phyloP scores from a whole-genome alignment of 2,329 filamentous ascomycete genomes.

The Aspergillus sp. region DNA sequence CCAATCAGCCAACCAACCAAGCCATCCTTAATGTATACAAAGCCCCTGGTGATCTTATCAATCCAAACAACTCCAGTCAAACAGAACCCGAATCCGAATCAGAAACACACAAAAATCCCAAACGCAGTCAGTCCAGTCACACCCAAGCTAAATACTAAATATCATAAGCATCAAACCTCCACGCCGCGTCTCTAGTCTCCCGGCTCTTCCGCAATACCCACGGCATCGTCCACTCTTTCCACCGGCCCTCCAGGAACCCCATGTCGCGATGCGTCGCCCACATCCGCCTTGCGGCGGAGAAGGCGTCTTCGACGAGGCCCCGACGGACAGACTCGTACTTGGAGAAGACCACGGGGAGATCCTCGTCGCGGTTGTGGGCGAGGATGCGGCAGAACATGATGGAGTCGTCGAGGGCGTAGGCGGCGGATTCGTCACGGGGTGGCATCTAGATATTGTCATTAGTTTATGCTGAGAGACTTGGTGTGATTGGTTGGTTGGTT shows the following conservation, averaged over 20 bases:
- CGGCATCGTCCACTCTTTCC: conserved; percentile 14
- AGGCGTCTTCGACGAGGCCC: conserved; percentile 36
- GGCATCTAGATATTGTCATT: conserved; percentile 35
- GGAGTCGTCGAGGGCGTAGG: conserved; percentile 42
- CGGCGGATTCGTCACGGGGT: conserved; percentile 43
- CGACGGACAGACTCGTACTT: conserved; percentile 35
- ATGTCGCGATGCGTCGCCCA: conserved; percentile 16
- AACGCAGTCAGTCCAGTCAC: background rate
- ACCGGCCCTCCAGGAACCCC: conserved; percentile 12
- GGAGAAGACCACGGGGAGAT: conserved; percentile 26
- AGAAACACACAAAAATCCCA: background rate
- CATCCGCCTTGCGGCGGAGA: conserved; percentile 21
- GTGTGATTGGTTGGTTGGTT: background rate
- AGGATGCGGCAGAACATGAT: conserved; percentile 39
- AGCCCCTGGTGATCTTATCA: too few relatives aligned
- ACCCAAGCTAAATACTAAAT: background rate
- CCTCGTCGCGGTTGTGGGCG: conserved; percentile 23
- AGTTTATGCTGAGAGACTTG: background rate
- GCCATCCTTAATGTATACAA: too few relatives aligned
- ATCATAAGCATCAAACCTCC: conserved; percentile 12
- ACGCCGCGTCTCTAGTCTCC: conserved; percentile 1
- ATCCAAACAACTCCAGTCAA: too few relatives aligned
- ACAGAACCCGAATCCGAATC: background rate
- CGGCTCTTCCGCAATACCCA: conserved; percentile 4
- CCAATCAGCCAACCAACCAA: too few relatives aligned